phyloP scores from a whole-genome alignment of 176 grass and related monocot species.

The Carex kokanica region DNA sequence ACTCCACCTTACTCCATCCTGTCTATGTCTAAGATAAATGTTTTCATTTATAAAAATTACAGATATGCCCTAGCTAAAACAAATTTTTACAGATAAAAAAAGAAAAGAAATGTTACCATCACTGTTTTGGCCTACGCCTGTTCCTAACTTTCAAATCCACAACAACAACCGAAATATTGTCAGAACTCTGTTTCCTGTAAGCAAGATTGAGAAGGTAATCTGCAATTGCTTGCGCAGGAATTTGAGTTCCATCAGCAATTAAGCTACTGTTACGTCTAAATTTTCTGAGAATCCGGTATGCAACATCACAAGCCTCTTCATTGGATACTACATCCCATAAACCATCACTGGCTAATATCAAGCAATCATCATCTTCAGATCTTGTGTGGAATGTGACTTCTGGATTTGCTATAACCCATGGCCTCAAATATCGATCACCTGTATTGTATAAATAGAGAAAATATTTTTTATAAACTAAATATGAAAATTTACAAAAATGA shows the following conservation, averaged over 20 bases:
- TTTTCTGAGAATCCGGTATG: slow-evolving; percentile 33
- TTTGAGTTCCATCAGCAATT: slow-evolving; percentile 8
- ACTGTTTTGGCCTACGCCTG: slow-evolving; percentile 32
- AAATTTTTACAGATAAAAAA: neutral
- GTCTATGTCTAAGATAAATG: neutral
- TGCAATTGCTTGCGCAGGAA: slow-evolving; percentile 41
- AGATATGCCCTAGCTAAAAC: neutral
- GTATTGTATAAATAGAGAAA: neutral
- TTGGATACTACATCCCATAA: slow-evolving; percentile 64
- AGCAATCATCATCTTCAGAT: slow-evolving; percentile 45
- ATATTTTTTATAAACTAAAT: neutral
- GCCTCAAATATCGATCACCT: slow-evolving; percentile 72
- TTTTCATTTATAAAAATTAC: neutral
- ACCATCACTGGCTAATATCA: slow-evolving; percentile 69
- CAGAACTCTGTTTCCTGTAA: slow-evolving; percentile 41
- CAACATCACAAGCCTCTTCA: slow-evolving; percentile 49
- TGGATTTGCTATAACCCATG: slow-evolving; percentile 55
- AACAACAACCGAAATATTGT: slow-evolving; percentile 45
- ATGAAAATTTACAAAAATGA: neutral
- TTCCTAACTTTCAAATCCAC: slow-evolving; percentile 46
- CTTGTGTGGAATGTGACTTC: slow-evolving; percentile 48
- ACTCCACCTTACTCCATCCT: neutral
- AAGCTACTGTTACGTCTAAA: slow-evolving; percentile 25
- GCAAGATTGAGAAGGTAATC: slow-evolving; percentile 32
- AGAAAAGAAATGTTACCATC: neutral